Conservation (phyloP, 208 protist species). For the Vickermania ingenoplastis region DNA sequence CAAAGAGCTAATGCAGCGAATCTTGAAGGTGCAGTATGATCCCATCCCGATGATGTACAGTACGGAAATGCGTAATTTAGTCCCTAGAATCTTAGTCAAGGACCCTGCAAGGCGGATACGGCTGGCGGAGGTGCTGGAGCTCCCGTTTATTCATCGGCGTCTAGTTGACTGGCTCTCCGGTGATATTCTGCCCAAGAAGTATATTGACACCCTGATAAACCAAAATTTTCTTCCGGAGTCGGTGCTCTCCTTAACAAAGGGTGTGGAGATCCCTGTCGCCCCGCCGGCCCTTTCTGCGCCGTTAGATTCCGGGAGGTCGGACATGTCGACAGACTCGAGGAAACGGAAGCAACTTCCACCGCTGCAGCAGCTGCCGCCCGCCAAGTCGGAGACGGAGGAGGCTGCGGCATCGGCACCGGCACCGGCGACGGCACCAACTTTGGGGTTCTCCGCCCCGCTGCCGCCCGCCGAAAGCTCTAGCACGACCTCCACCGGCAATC, state of each 20-base stretch:
- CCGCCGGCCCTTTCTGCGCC: not conserved
- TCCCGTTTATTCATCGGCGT: slow-evolving; percentile 58
- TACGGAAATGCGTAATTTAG: slow-evolving; percentile 62
- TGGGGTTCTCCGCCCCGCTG: not conserved
- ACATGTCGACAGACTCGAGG: not conserved
- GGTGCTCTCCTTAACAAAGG: slow-evolving; percentile 15
- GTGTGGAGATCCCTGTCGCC: not conserved
- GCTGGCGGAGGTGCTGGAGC: slow-evolving; percentile 59
- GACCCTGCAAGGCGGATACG: slow-evolving; percentile 59
- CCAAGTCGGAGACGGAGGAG: too few relatives aligned
- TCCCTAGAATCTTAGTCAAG: slow-evolving; percentile 61
- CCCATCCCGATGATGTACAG: slow-evolving; percentile 65
- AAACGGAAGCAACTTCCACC: not conserved
- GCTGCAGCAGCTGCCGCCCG: not conserved
- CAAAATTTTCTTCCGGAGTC: slow-evolving; percentile 47
- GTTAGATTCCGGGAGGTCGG: not conserved
- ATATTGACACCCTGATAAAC: slow-evolving; percentile 56
- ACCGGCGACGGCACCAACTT: too few relatives aligned
- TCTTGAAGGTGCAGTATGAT: slow-evolving; percentile 80
- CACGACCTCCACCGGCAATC: too few relatives aligned
- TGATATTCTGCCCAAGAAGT: slow-evolving; percentile 52
- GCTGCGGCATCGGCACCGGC: too few relatives aligned
- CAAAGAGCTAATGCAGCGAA: slow-evolving; percentile 84
- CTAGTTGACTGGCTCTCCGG: slow-evolving; percentile 69
- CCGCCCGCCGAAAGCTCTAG: not conserved